Percentiles rank a stretch among this genome's conserved stretches.
Conservation (phyloP, 257 asterid genomes). For the Solanum arcanum region DNA sequence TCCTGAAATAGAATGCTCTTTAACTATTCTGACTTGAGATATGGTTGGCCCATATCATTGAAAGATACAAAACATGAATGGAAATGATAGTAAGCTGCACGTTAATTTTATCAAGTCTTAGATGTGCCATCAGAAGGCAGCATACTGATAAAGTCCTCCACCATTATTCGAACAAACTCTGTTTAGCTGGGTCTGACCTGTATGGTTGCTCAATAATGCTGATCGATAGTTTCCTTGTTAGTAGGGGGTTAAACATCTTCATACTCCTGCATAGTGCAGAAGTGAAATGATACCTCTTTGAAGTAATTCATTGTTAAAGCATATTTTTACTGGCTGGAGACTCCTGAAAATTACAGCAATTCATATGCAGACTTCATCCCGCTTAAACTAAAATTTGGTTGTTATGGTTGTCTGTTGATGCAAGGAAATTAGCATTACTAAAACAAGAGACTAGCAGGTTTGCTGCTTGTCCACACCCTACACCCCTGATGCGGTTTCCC, state of each 20-base stretch:
- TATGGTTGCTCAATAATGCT: neutral
- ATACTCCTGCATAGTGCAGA: neutral
- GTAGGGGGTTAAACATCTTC: neutral
- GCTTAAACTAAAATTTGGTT: constrained; percentile 59
- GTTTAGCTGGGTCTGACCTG: neutral
- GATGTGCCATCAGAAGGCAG: neutral
- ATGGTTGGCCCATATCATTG: neutral
- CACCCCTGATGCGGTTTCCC: neutral
- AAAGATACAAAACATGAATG: neutral
- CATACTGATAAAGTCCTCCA: neutral
- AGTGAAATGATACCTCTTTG: neutral
- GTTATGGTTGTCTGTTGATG: constrained; percentile 56
- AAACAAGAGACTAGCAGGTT: neutral
- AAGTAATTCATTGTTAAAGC: neutral
- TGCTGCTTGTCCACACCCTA: neutral
- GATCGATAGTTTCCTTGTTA: neutral
- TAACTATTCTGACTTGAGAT: neutral
- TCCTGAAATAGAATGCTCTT: neutral
- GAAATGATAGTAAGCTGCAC: neutral
- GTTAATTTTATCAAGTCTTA: neutral
- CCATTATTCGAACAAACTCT: neutral
- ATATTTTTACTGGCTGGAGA: constrained; percentile 33
- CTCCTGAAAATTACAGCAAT: constrained; percentile 44
- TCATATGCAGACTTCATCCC: constrained; percentile 47
- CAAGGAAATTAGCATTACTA: constrained; percentile 34